A percentile compares a stretch with the other conserved stretches of the same genome.
Conservation (phyloP, 352 stramenopile species). For the Thalassiosira pacifica region DNA sequence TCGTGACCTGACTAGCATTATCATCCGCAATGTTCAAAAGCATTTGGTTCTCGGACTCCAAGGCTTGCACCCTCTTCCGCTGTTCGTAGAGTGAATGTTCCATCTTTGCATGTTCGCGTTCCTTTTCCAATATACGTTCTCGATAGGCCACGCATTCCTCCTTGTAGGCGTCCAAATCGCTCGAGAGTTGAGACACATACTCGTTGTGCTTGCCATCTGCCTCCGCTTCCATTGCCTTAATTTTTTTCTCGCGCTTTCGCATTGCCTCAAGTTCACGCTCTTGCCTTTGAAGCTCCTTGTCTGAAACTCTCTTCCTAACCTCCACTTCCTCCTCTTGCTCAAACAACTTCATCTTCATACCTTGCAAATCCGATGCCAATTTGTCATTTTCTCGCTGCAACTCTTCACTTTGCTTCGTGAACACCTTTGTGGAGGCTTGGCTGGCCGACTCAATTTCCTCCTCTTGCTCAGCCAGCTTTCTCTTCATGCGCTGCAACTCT, state of each 20-base stretch:
- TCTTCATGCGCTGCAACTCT: slow-evolving; percentile 35
- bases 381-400: slow-evolving; percentile 21
- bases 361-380: slow-evolving; percentile 31
- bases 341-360: slow-evolving; percentile 46
- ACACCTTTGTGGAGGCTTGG: slow-evolving; percentile 7
- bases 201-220: slow-evolving; percentile 36
- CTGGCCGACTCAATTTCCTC: slow-evolving; percentile 22
- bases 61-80: slow-evolving; percentile 46
- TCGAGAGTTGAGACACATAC: slow-evolving; percentile 38
- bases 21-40: slow-evolving; percentile 62
- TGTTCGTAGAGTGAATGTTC: slow-evolving; percentile 53
- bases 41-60: slow-evolving; percentile 65
- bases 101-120: slow-evolving; percentile 55
- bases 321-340: slow-evolving; percentile 45
- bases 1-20: slow-evolving; percentile 37
- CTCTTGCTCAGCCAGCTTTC: not conserved
- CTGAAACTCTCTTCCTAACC: not conserved
- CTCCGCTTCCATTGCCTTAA: slow-evolving; percentile 1
- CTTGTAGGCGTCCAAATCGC: slow-evolving; percentile 64
- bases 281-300: slow-evolving; percentile 44
- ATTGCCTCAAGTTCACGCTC: slow-evolving; percentile 34
- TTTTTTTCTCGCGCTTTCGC: slow-evolving; percentile 24
- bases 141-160: slow-evolving; percentile 57
- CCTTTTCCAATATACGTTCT: slow-evolving; percentile 53
- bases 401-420: slow-evolving; percentile 11